Evolutionary conservation across 371 early-diverging fungal genomes (phyloP).

Genomic region (Rhizomucor miehei): DNA sequence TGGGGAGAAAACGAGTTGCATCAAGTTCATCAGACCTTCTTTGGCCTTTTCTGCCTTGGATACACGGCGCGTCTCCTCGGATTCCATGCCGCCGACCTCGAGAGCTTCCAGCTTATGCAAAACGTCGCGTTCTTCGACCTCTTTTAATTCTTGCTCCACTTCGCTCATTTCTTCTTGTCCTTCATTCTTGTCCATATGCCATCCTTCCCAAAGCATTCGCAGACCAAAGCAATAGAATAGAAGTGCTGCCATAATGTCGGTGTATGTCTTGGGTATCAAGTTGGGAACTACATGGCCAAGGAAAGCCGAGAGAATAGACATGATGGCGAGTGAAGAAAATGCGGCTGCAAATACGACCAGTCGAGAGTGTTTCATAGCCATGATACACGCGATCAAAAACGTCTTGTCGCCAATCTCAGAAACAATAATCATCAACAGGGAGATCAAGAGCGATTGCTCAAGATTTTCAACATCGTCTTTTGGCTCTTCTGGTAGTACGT

Average conservation of each 20-base stretch:
- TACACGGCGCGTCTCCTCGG: conserved; percentile 7
- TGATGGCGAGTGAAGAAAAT: conserved; percentile 81
- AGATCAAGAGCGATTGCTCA: conserved; percentile 50
- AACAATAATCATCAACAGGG: conserved; percentile 82
- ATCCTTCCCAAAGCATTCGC: conserved; percentile 84
- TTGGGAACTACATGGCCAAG: conserved; percentile 88
- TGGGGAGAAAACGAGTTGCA: conserved; percentile 80
- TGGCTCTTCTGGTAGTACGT: background rate
- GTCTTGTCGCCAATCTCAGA: conserved; percentile 98
- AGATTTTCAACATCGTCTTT: conserved; percentile 5
- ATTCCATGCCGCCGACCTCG: conserved; percentile 34
- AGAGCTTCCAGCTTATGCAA: conserved; percentile 54
- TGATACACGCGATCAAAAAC: conserved; percentile 93
- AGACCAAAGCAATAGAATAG: conserved; percentile 91
- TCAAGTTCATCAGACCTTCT: conserved; percentile 57
- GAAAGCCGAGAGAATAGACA: conserved; percentile 92
- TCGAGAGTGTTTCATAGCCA: conserved; percentile 94
- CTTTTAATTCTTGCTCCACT: conserved; percentile 83
- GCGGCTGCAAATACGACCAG: conserved; percentile 86
- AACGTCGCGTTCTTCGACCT: conserved; percentile 66
- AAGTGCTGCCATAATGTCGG: conserved; percentile 77
- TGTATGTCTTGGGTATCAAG: conserved; percentile 80
- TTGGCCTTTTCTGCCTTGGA: conserved; percentile 24
- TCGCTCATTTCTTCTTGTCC: conserved; percentile 85
- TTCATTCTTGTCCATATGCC: conserved; percentile 85